These are phyloP conservation scores for Oryza meyeriana DNA, from an alignment of 176 grass and related monocot genomes.

Conservation along the genomic window DNA sequence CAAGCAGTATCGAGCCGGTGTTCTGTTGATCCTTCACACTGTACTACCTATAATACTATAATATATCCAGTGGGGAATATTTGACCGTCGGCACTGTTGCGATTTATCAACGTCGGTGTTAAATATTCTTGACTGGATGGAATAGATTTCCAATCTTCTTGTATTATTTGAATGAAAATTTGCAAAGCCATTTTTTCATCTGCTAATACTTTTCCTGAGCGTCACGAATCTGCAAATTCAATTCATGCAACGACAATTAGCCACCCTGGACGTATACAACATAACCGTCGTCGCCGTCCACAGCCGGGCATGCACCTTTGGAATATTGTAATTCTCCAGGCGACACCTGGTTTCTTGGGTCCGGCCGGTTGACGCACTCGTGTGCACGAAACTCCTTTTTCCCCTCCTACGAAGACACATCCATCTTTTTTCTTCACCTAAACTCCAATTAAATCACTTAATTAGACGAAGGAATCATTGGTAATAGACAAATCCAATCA, in stretches of 20 bases:
- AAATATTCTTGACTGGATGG: too few species aligned
- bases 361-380: conserved; percentile 49
- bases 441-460: background rate
- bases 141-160: too few species aligned
- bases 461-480: background rate
- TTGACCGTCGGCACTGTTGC: too few species aligned
- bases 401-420: conserved; percentile 35
- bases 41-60: too few species aligned
- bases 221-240: background rate
- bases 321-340: conserved; percentile 18
- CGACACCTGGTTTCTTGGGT: conserved; percentile 54
- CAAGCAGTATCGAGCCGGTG: too few species aligned
- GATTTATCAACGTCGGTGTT: too few species aligned
- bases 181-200: background rate
- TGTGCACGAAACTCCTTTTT: conserved; percentile 64
- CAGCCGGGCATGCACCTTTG: background rate
- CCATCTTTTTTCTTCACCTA: conserved; percentile 28
- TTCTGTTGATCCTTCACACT: too few species aligned
- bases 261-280: conserved; percentile 1
- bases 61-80: too few species aligned
- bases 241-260: background rate
- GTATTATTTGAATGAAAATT: background rate
- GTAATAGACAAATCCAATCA: conserved; percentile 33
- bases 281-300: background rate
- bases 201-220: background rate